Percentiles rank a stretch among this genome's conserved stretches.
Conservation (phyloP, 2,329 filamentous ascomycete genomes). For the Monilinia polystroma region DNA sequence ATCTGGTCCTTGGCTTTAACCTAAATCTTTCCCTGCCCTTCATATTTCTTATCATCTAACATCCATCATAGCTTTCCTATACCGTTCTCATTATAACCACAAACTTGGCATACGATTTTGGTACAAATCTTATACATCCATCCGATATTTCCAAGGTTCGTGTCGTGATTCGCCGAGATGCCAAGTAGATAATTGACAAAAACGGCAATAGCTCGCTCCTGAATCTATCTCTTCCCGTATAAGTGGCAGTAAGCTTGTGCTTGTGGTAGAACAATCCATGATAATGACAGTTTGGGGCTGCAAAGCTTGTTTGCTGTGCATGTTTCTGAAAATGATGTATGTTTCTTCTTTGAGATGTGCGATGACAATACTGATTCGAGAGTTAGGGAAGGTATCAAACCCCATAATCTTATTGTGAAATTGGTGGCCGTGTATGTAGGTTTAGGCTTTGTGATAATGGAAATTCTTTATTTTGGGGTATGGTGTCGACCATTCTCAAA, state of each 20-base stretch:
- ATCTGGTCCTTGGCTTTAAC: background rate
- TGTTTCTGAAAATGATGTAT: conserved; percentile 55
- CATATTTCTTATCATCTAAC: background rate
- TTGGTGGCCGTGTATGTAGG: conserved; percentile 49
- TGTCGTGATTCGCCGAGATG: background rate
- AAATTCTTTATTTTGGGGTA: conserved; percentile 50
- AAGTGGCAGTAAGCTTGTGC: conserved; percentile 59
- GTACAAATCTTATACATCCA: conserved; percentile 58
- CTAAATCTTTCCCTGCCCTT: background rate
- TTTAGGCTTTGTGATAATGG: conserved; percentile 51
- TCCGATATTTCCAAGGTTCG: conserved; percentile 42
- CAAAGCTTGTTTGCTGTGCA: conserved; percentile 56
- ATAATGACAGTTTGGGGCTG: conserved; percentile 56
- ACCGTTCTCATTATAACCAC: conserved; percentile 55
- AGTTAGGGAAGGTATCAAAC: conserved; percentile 7
- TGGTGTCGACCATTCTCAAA: conserved; percentile 57
- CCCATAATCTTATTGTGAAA: conserved; percentile 50
- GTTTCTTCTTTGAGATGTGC: background rate
- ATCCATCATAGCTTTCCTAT: conserved; percentile 45
- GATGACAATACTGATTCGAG: background rate
- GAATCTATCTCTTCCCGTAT: conserved; percentile 34
- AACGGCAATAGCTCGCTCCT: conserved; percentile 45
- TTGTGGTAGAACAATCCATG: conserved; percentile 62
- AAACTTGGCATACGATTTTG: conserved; percentile 55
- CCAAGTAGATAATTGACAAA: background rate